Percentiles rank a stretch among this genome's conserved stretches.
Evolutionary conservation across 768 basidiomycete genomes (phyloP).

Genomic region (Lactarius indigo): DNA sequence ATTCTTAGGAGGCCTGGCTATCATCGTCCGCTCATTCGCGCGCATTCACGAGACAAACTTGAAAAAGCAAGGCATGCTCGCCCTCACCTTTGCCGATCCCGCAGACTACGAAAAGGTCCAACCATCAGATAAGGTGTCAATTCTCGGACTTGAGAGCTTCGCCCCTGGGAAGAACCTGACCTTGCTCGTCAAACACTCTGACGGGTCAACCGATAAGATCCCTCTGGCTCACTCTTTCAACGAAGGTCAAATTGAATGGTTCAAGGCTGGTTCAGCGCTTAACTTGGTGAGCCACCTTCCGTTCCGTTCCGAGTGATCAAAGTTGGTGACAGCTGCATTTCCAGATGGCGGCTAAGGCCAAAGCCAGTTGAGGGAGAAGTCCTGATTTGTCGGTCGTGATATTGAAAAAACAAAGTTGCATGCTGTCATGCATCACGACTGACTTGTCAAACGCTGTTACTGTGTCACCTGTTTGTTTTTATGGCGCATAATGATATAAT

Average conservation of each 20-base stretch:
- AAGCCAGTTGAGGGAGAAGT: background rate
- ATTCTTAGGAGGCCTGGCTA: constrained; percentile 91
- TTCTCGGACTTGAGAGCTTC: constrained; percentile 84
- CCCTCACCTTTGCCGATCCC: constrained; percentile 86
- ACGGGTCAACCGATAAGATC: constrained; percentile 76
- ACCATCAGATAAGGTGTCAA: constrained; percentile 84
- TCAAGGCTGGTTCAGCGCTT: constrained; percentile 94
- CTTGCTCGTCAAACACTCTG: constrained; percentile 74
- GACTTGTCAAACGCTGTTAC: background rate
- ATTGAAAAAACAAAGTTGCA: background rate
- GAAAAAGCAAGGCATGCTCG: constrained; percentile 99
- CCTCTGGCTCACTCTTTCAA: constrained; percentile 91
- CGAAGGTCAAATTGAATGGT: constrained; percentile 96
- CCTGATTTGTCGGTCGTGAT: background rate
- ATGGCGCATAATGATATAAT: constrained; percentile 8
- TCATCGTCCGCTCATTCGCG: constrained; percentile 95
- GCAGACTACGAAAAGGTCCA: constrained; percentile 93
- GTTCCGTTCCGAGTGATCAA: background rate
- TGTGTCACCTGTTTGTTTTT: constrained; percentile 2
- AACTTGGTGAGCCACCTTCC: constrained; percentile 59
- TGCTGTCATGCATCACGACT: background rate
- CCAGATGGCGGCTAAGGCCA: constrained; percentile 22
- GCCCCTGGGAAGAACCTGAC: constrained; percentile 91
- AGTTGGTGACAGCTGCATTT: background rate
- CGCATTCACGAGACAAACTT: constrained; percentile 98